phyloP scores from a whole-genome alignment of 345 rosid genomes.

The Aquilaria yunnanensis region DNA sequence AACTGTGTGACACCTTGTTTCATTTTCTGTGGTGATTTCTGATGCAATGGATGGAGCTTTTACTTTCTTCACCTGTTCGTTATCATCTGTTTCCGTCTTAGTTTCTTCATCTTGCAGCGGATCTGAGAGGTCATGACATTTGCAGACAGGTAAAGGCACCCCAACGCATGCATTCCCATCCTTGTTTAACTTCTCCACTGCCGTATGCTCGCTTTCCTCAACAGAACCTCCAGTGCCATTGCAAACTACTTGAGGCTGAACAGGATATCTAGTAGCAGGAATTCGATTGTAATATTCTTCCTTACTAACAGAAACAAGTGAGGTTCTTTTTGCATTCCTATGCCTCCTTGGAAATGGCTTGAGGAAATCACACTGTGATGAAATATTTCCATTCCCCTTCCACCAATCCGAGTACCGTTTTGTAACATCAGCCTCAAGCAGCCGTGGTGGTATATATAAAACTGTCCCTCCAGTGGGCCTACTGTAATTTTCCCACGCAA shows the following conservation, averaged over 20 bases:
- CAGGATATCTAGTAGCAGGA: neutral
- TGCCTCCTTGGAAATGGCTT: neutral
- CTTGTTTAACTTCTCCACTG: neutral
- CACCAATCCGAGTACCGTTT: constrained; percentile 36
- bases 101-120: neutral
- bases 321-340: constrained; percentile 4
- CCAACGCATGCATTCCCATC: neutral
- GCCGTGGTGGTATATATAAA: constrained; percentile 31
- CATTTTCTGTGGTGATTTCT: no score
- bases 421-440: constrained; percentile 23
- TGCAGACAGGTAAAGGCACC: no score
- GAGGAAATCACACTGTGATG: neutral
- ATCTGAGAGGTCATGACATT: no score
- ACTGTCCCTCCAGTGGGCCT: constrained; percentile 18
- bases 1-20: neutral
- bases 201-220: neutral
- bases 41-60: no score
- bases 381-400: neutral
- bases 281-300: neutral
- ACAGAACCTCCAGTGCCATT: neutral
- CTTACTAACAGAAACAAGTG: neutral
- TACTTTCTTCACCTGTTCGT: neutral
- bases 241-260: neutral
- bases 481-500: constrained; percentile 28
- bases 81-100: neutral